These are phyloP conservation scores for Pseudonitzschia delicatissima DNA, from an alignment of 108 stramenopile species.

Conservation along the genomic window DNA sequence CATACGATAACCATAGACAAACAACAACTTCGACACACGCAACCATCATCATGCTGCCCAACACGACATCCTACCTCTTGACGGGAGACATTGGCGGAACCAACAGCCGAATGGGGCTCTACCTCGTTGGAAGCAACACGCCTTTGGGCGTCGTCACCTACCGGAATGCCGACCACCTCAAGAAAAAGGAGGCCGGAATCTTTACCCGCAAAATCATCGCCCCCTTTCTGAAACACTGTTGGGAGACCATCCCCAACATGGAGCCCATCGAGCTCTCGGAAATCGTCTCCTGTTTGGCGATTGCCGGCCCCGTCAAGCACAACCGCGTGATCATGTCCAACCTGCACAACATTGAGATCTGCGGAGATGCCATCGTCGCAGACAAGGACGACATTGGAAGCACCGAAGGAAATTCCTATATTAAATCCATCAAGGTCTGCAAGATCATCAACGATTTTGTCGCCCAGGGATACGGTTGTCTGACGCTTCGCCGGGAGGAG, in stretches of 20 bases:
- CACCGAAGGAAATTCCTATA: constrained; percentile 14
- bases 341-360: constrained; percentile 55
- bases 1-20: no score
- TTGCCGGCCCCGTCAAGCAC: constrained; percentile 90
- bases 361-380: constrained; percentile 65
- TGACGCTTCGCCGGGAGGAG: constrained; percentile 77
- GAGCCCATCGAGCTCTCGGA: constrained; percentile 25
- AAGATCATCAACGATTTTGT: constrained; percentile 96
- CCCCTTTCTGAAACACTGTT: constrained; percentile 66
- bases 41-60: neutral
- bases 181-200: constrained; percentile 25
- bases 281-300: constrained; percentile 84
- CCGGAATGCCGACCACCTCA: constrained; percentile 50
- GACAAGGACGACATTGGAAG: constrained; percentile 10
- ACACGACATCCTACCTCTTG: constrained; percentile 48
- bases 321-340: constrained; percentile 82
- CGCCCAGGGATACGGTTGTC: constrained; percentile 92
- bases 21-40: neutral
- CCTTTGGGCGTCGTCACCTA: constrained; percentile 52
- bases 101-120: constrained; percentile 80
- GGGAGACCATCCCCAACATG: constrained; percentile 43
- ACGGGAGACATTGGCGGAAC: constrained; percentile 93
- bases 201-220: constrained; percentile 61
- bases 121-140: constrained; percentile 36
- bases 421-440: constrained; percentile 48